Base-by-base conservation (phyloP, 768 basidiomycete genomes). In the Tulasnella sp. region DNA sequence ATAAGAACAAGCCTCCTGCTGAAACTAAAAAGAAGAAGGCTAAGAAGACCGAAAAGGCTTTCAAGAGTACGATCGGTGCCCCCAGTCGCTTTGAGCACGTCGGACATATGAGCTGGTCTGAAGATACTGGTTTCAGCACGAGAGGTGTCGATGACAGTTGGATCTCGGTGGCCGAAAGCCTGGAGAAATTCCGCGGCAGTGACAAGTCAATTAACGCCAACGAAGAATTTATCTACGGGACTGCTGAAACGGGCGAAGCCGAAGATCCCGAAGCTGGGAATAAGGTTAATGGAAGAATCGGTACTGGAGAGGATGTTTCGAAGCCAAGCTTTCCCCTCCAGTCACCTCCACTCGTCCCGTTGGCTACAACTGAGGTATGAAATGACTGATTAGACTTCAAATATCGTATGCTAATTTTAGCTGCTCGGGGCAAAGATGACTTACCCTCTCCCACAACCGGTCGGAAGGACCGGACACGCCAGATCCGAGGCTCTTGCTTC, bases 21-120 rank as follows among this genome's bases (percentile, higher is more conserved):
- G 48, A 76, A 19, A 52, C n/a, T 21, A 75, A 80, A 79, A 89
- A 89, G 84, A 92, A 91, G 85, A 90, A 18, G 44, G 16, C 44
- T 14, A 89, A 79, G 10, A 85, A 3, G 84, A 86, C 90, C 8
- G 93, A 94, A 71, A 93, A 91, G 85, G 94, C 98, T 79, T 93
- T 97, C 87, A 98, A 98, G 85, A 93, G 94, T 0, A 90, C 92
- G 88, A 98, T 99, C 72, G 96, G 95, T 16, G 93, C 88, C 0
- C 97, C 96, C 2, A 89, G 91, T 4, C 84, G 86, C 9, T 98
- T 98, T 87, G 89, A 90, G 79, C 97, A 98, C 83, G 89, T 98
- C 68, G 95, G 93, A 0, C 97, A 98, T 84, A 97, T 99, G 94
- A 97, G 96, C 18, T 98, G 93, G 84, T 94, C 98, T 83, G 84